These are phyloP conservation scores for Kalmusia sp. DNA, from an alignment of 2,329 filamentous ascomycete genomes.

Conservation along the genomic window DNA sequence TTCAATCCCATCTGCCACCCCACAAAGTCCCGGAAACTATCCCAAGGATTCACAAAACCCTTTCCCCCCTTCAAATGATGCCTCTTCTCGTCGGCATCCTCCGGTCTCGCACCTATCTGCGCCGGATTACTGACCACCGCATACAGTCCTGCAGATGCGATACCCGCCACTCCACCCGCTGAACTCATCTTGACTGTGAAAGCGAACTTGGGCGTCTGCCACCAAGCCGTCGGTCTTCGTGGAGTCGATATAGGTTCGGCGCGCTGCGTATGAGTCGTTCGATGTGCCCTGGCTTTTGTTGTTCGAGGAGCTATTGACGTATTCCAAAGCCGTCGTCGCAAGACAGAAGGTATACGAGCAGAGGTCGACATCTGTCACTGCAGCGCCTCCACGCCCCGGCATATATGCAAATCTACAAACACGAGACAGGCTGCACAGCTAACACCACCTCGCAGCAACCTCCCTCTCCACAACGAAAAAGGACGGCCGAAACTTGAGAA, in stretches of 20 bases:
- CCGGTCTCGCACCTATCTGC: conserved; percentile 49
- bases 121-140: conserved; percentile 51
- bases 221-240: conserved; percentile 12
- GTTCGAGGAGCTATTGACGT: neutral
- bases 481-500: neutral
- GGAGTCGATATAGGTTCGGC: neutral
- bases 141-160: conserved; percentile 41
- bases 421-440: neutral
- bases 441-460: no score
- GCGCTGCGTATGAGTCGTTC: neutral
- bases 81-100: conserved; percentile 53
- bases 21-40: conserved; percentile 55
- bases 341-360: no score
- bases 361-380: no score
- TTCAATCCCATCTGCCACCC: conserved; percentile 41
- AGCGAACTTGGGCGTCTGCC: conserved; percentile 30
- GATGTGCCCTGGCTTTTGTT: neutral
- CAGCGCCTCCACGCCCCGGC: no score
- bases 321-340: neutral
- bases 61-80: conserved; percentile 62
- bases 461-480: neutral
- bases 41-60: conserved; percentile 66
- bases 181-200: conserved; percentile 42
- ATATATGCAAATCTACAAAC: no score
- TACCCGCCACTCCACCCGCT: conserved; percentile 24